Evolutionary conservation across 345 rosid species (phyloP).

Genomic region (Passiflora organensis): DNA sequence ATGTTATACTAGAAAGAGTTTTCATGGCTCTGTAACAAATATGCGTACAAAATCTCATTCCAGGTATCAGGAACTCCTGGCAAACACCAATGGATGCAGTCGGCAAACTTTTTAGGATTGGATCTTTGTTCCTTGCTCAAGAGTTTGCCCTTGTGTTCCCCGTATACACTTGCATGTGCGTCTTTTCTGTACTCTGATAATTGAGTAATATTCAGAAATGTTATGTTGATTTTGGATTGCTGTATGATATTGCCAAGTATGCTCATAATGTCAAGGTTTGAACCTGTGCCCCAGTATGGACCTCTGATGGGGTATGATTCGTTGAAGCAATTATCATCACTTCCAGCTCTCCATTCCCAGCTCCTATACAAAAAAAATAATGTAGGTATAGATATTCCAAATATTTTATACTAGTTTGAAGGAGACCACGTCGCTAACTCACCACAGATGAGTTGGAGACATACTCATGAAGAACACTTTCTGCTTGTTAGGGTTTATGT

Average conservation of each 20-base stretch:
- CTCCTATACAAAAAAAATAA: conserved; percentile 54
- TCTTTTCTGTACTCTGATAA: conserved; percentile 83
- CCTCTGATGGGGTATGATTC: conserved; percentile 60
- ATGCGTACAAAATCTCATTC: conserved; percentile 78
- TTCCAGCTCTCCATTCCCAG: conserved; percentile 90
- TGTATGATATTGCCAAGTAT: conserved; percentile 41
- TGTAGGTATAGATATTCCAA: too few relatives aligned
- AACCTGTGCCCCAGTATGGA: conserved; percentile 85
- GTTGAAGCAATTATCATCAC: conserved; percentile 67
- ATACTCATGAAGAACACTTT: conserved; percentile 82
- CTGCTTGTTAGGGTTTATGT: conserved; percentile 57
- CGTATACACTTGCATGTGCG: conserved; percentile 70
- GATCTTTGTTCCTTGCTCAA: conserved; percentile 64
- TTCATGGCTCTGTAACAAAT: conserved; percentile 48
- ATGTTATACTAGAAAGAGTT: conserved; percentile 18
- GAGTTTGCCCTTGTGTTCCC: conserved; percentile 79
- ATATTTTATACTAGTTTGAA: too few relatives aligned
- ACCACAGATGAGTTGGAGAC: conserved; percentile 96
- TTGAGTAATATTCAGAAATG: conserved; percentile 67
- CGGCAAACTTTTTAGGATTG: conserved; percentile 59
- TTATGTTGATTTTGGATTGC: conserved; percentile 44
- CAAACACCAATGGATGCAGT: conserved; percentile 95
- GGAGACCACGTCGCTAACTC: conserved; percentile 12
- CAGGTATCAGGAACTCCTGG: conserved; percentile 91
- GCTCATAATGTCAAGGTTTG: conserved; percentile 70